Base-by-base conservation (phyloP, 768 basidiomycete species). In the Auriculariales sp. region DNA sequence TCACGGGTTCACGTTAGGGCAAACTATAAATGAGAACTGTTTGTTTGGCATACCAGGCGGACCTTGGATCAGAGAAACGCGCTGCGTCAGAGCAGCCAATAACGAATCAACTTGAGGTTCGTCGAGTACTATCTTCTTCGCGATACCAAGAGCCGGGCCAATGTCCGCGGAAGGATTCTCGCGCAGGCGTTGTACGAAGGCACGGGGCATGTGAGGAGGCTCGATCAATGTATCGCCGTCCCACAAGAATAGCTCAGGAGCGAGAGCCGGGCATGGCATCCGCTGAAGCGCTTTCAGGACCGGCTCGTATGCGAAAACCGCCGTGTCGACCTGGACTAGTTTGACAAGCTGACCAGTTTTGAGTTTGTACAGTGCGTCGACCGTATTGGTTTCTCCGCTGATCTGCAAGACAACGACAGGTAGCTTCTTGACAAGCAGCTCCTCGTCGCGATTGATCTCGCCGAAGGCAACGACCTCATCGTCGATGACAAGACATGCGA, bases 11-110 rank as follows among this genome's bases (percentile, higher is more conserved):
- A 12, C 11, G 36, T 34, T 48, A 32, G 2, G 9, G 47, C 39
- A 46, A 28, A 4, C 4, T 28, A 33, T 1, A 48, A 19, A 54
- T 50, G 33, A 14, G 11, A 10, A 49, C 14, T 17, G 19, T n/a
- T n/a, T n/a, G n/a, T n/a, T 36, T 24, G 32, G 59, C 69, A 19
- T 61, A 81, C 81, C 81, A 33, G 81, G 81, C 0, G 81, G 82
- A 1, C 81, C 82, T 64, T 84, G 81, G 27, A 84, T 78, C 10
- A 84, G 56, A 1, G 79, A 73, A 2, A 84, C 66, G 3, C 58
- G 63, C 52, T 80, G 78, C 0, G 69, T 74, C 4, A 84, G 64
- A 7, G 77, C 77, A 0, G 71, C 59, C 1, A 80, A 56, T 3
- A 83, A 61, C 0, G 70, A 67, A 2, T 33, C 50, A 0, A 60